Evolutionary conservation across 2,329 filamentous ascomycete genomes (phyloP).

Genomic region (Botrytis paeoniae): DNA sequence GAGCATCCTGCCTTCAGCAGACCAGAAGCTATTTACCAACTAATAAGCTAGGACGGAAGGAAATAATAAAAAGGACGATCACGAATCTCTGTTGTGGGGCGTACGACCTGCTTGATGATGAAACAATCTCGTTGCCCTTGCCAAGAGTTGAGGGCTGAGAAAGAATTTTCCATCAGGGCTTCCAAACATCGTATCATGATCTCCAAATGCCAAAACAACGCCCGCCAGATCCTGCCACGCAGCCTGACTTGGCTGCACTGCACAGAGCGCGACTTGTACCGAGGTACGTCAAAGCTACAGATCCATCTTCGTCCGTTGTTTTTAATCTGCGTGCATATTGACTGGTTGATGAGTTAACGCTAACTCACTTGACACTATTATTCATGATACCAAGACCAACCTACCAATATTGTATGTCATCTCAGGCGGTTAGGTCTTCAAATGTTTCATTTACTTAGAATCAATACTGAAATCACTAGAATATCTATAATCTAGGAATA

Average conservation of each 20-base stretch:
- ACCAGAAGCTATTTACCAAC: neutral
- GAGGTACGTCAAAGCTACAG: conserved; percentile 8
- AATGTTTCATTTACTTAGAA: neutral
- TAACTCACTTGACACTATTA: neutral
- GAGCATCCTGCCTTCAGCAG: neutral
- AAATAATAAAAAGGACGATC: neutral
- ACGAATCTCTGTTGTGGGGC: neutral
- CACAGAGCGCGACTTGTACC: conserved; percentile 3
- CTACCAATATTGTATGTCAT: neutral
- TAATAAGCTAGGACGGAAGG: neutral
- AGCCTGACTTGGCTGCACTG: conserved; percentile 1
- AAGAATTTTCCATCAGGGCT: conserved; percentile 1
- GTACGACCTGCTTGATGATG: neutral
- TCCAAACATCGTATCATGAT: conserved; percentile 6
- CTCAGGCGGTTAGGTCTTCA: neutral
- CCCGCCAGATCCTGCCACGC: conserved; percentile 11
- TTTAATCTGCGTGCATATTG: neutral
- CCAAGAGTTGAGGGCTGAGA: conserved; percentile 1
- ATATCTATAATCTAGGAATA: neutral
- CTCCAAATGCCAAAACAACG: neutral
- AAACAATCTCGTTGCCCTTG: conserved; percentile 3
- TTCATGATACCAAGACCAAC: conserved; percentile 3
- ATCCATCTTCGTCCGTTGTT: conserved; percentile 1
- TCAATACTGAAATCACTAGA: neutral
- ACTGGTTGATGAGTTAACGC: neutral